phyloP scores from a whole-genome alignment of 805 yeast genomes.

The Candida maris region DNA sequence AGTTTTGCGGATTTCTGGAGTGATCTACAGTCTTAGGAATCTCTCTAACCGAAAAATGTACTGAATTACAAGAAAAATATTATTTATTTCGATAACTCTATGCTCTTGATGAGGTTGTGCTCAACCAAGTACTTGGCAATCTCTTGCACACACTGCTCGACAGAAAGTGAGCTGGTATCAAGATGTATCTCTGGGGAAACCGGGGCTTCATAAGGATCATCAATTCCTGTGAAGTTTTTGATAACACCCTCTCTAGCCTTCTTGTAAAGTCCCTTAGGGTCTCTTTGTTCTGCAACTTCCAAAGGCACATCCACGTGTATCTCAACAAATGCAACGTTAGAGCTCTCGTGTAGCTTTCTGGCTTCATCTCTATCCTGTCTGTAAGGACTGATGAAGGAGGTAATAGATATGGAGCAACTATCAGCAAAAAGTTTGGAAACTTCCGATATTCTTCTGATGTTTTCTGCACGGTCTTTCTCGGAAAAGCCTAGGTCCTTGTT shows the following conservation, averaged over 20 bases:
- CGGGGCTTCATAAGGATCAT: constrained; percentile 96
- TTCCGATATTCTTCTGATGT: constrained; percentile 91
- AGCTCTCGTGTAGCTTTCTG: constrained; percentile 74
- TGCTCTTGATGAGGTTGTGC: constrained; percentile 31
- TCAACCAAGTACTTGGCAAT: constrained; percentile 65
- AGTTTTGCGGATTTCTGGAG: constrained; percentile 24
- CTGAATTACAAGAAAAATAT: not conserved
- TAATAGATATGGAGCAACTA: constrained; percentile 80
- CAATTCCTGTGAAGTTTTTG: constrained; percentile 91
- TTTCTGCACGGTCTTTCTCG: constrained; percentile 89
- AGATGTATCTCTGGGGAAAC: constrained; percentile 78
- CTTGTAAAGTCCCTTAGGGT: constrained; percentile 94
- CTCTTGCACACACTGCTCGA: constrained; percentile 77
- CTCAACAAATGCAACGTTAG: constrained; percentile 80
- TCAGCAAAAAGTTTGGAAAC: constrained; percentile 93
- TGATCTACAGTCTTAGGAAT: constrained; percentile 13
- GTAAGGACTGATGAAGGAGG: constrained; percentile 93
- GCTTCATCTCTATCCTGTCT: constrained; percentile 80
- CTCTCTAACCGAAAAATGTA: not conserved
- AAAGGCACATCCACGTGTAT: constrained; percentile 91
- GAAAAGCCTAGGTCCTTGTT: constrained; percentile 93
- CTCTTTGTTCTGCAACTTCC: constrained; percentile 93
- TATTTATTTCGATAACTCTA: not conserved
- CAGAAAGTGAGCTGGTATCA: constrained; percentile 62
- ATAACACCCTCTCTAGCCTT: constrained; percentile 95